phyloP scores from a whole-genome alignment of 306 rosid genomes.

The Acacia confusa region DNA sequence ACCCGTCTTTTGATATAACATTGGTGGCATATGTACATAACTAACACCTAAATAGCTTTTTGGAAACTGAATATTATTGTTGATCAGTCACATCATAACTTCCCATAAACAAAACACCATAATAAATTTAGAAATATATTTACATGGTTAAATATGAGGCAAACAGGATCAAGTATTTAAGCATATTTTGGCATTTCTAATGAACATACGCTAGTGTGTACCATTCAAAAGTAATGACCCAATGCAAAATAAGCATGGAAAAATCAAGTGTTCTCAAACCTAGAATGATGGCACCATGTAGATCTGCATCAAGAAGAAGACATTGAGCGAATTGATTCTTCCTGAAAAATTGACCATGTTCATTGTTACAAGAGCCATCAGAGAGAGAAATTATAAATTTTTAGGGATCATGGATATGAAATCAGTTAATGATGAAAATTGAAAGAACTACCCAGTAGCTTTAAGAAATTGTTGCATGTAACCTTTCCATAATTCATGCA shows the following conservation, averaged over 20 bases:
- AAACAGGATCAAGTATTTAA: neutral
- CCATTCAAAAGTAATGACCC: constrained; percentile 7
- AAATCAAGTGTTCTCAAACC: constrained; percentile 29
- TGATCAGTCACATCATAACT: neutral
- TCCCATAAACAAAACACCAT: neutral
- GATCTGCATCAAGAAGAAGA: constrained; percentile 75
- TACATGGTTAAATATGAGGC: neutral
- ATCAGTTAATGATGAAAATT: constrained; percentile 19
- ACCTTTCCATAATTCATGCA: constrained; percentile 91
- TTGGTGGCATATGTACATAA: neutral
- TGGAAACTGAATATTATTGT: neutral
- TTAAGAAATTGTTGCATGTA: constrained; percentile 56
- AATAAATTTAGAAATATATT: neutral
- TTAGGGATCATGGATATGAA: neutral
- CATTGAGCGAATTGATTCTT: constrained; percentile 71
- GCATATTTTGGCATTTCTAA: neutral
- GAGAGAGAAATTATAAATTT: neutral
- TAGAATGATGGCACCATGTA: constrained; percentile 79
- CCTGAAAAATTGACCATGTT: constrained; percentile 51
- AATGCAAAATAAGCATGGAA: constrained; percentile 8
- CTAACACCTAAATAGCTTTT: neutral
- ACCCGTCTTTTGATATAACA: neutral
- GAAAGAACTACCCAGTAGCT: constrained; percentile 54
- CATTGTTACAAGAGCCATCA: constrained; percentile 28
- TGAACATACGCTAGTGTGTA: neutral